Evolutionary conservation across 495 filamentous ascomycete species (phyloP).

Genomic region (Elaphomyces granulatus): DNA sequence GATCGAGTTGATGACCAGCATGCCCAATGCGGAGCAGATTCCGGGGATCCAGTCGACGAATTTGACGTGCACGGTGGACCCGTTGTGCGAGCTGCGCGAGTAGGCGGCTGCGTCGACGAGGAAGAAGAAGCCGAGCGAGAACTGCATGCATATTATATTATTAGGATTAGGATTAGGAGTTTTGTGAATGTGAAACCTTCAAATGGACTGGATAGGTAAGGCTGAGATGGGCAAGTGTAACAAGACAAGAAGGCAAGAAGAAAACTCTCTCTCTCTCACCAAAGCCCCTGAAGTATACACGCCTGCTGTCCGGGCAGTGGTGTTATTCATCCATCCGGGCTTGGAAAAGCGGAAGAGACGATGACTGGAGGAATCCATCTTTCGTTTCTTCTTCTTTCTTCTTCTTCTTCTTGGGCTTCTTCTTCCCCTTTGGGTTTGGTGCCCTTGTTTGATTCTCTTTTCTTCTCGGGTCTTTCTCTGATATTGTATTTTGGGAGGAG

Average conservation of each 20-base stretch:
- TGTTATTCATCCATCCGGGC: constrained; percentile 84
- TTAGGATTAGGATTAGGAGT: constrained; percentile 8
- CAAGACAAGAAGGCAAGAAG: background rate
- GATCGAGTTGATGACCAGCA: constrained; percentile 98
- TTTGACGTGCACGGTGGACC: constrained; percentile 70
- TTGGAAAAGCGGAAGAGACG: constrained; percentile 65
- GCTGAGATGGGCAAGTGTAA: background rate
- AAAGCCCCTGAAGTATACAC: constrained; percentile 78
- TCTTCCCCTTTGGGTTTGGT: too few species aligned
- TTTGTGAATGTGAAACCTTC: background rate
- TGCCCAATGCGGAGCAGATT: constrained; percentile 85
- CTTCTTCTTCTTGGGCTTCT: too few species aligned
- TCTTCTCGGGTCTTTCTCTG: too few species aligned
- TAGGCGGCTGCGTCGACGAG: constrained; percentile 84
- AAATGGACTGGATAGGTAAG: too few species aligned
- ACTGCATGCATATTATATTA: constrained; percentile 37
- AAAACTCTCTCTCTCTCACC: too few species aligned
- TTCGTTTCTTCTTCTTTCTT: too few species aligned
- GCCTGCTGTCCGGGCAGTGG: constrained; percentile 63
- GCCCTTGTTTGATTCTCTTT: too few species aligned
- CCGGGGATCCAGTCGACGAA: constrained; percentile 98
- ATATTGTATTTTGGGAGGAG: too few species aligned
- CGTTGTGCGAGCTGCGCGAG: constrained; percentile 66
- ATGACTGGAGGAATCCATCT: constrained; percentile 13
- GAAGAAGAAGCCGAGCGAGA: constrained; percentile 94